Evolutionary conservation across 441 rosid genomes (phyloP), one percentile per base, ranked within the genome.

Genomic region (Erysimum cheiri): DNA sequence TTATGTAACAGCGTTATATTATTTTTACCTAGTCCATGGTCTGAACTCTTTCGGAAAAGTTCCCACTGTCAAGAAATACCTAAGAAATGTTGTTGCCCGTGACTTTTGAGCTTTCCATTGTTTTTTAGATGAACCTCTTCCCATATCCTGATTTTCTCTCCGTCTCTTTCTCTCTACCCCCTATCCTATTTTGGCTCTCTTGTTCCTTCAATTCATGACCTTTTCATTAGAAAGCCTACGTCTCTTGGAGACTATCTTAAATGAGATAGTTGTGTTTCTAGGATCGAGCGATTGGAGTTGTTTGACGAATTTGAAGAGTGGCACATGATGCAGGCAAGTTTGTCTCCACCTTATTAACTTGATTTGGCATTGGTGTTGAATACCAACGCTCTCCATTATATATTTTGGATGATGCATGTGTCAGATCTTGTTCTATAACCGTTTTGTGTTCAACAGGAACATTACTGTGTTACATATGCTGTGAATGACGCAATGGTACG

Each of bases 251-350:
- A 35, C 36, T 58, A 14, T 60, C 54, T 28, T 36, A 72, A 63
- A 64, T 76, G 26, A 80, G 66, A 40, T 69, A 15, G 9, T 75
- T 5, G 28, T 75, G 70, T 84, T 70, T 41, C 52, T 82, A 92
- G 97, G 91, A 89, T 92, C 14, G 97, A 95, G 82, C 82, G 92
- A 77, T 81, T 92, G 87, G 97, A 90, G 82, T 78, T 92, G 81
- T 95, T 92, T 32, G 97, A 92, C 70, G 98, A 95, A 81, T 90
- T 92, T 78, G 99, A 95, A 82, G 97, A 95, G 77, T 95, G 99
- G 98, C 83, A 88, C 78, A 89, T 92, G 99, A 95, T 95, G 99
- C 96, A 95, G 98, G 98, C 81, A 85, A 81, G 95, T 82, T 49
- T 72, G 52, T 54, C 72, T 65, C 62, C 55, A 64, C 44, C 50